Evolutionary conservation across 257 asterid species (phyloP), one percentile per base, ranked within the genome.

Genomic region (Nicotiana obtusifolia): DNA sequence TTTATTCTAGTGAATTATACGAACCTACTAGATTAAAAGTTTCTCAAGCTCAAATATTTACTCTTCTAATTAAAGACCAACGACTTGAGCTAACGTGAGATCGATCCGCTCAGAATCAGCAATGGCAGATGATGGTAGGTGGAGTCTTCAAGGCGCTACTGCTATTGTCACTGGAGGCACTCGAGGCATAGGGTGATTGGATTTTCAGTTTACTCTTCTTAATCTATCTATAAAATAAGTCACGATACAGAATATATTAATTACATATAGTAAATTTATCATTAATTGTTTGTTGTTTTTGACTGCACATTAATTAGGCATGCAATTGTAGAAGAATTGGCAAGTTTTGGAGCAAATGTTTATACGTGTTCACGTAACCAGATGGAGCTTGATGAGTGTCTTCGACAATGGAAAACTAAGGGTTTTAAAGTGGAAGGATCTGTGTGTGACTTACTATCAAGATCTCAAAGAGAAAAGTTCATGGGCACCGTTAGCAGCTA

Each of bases 161-260:
- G 90, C 87, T 62, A 80, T 87, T 64, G 88, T 87, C 17, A 87
- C 87, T 0, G 89, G 90, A n/a, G 89, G 90, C 77, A 86, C 89
- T 49, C 82, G 77, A 81, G 88, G 90, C 83, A 85, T 87, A 11
- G 90, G 90, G 90, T 85, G 47, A 41, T 41, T 41, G 2, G 10
- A 41, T 41, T 7, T 37, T 41, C 11, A 41, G 0, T 37, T 9
- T 37, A 1, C 10, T 37, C 10, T 7, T 37, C 47, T 41, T 41
- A 41, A 41, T 41, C 47, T 2, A 41, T 41, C 47, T 41, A 7
- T 8, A 41, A 41, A 41, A 41, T 41, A 41, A 41, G 47, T 8
- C 47, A 41, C 8, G 47, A 41, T 41, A 41, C 47, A 41, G 2
- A 41, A 41, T 41, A 41, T 41, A 8, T 41, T 8, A 41, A 41